phyloP scores from a whole-genome alignment of 371 early-diverging fungal genomes.

The Syncephalastrum sp. region DNA sequence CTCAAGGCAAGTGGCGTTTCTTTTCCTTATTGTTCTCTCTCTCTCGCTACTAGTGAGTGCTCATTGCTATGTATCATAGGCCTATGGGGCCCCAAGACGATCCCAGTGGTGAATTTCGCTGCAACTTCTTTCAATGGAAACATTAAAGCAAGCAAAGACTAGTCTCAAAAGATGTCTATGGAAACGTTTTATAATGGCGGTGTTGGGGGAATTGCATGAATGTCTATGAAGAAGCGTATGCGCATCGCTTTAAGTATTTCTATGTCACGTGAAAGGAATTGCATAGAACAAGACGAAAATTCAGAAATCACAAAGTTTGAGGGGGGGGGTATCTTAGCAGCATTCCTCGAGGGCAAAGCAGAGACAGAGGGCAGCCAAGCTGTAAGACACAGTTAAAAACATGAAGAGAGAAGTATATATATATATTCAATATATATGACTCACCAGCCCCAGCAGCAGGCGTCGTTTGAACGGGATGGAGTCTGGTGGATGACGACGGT shows the following conservation, averaged over 20 bases:
- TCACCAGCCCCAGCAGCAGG: slow-evolving; percentile 52
- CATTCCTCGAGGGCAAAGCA: slow-evolving; percentile 28
- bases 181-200: too few species aligned
- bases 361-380: slow-evolving; percentile 29
- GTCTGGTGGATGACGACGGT: slow-evolving; percentile 38
- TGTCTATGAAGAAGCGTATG: too few species aligned
- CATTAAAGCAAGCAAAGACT: slow-evolving; percentile 3
- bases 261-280: too few species aligned
- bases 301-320: too few species aligned
- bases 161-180: neutral
- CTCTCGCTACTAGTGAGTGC: neutral
- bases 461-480: slow-evolving; percentile 38
- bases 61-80: slow-evolving; percentile 19
- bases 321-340: slow-evolving; percentile 8
- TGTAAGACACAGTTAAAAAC: slow-evolving; percentile 12
- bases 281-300: too few species aligned
- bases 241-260: too few species aligned
- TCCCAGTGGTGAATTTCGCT: slow-evolving; percentile 56
- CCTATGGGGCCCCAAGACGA: slow-evolving; percentile 47
- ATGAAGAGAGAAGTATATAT: too few species aligned
- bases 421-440: neutral
- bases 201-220: too few species aligned
- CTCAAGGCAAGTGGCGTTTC: slow-evolving; percentile 46
- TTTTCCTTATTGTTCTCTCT: too few species aligned
- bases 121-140: slow-evolving; percentile 30